A percentile compares a stretch with the other conserved stretches of the same genome.
Evolutionary conservation across 306 rosid species (phyloP).

Genomic region (Boehmeria nivea): DNA sequence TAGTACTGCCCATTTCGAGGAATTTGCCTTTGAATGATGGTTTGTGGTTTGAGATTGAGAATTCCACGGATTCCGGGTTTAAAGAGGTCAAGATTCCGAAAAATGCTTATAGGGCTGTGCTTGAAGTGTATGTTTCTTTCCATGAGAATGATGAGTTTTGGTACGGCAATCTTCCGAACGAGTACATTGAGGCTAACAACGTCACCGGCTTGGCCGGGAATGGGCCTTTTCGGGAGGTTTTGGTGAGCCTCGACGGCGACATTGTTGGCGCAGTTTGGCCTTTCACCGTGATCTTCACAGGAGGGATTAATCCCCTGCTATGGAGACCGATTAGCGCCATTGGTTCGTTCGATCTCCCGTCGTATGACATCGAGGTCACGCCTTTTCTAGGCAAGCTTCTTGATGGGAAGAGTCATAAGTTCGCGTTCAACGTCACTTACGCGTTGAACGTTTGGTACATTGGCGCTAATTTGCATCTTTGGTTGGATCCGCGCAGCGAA

Average conservation of each 20-base stretch:
- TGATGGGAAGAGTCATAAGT: slow-evolving; percentile 49
- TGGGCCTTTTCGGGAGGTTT: slow-evolving; percentile 80
- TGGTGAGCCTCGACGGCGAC: slow-evolving; percentile 47
- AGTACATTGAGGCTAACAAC: slow-evolving; percentile 52
- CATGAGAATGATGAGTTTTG: slow-evolving; percentile 83
- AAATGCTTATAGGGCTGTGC: slow-evolving; percentile 70
- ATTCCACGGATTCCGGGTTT: slow-evolving; percentile 35
- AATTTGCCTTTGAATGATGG: slow-evolving; percentile 53
- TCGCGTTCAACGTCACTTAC: slow-evolving; percentile 63
- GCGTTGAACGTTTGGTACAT: slow-evolving; percentile 77
- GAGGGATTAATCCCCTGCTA: slow-evolving; percentile 74
- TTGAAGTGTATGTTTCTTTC: slow-evolving; percentile 75
- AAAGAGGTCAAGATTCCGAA: slow-evolving; percentile 54
- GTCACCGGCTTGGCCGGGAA: slow-evolving; percentile 44
- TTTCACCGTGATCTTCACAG: slow-evolving; percentile 75
- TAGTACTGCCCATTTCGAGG: slow-evolving; percentile 63
- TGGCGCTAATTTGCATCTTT: slow-evolving; percentile 74
- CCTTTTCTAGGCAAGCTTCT: slow-evolving; percentile 55
- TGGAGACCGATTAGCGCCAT: slow-evolving; percentile 86
- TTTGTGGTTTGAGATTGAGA: slow-evolving; percentile 59
- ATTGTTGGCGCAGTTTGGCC: slow-evolving; percentile 72
- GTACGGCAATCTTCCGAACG: slow-evolving; percentile 58
- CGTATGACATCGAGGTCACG: slow-evolving; percentile 71
- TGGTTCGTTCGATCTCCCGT: slow-evolving; percentile 75
- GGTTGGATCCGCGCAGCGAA: slow-evolving; percentile 51